These are phyloP conservation scores for Xylariaceae sp. DNA, from an alignment of 2,329 filamentous ascomycete genomes.

Conservation along the genomic window DNA sequence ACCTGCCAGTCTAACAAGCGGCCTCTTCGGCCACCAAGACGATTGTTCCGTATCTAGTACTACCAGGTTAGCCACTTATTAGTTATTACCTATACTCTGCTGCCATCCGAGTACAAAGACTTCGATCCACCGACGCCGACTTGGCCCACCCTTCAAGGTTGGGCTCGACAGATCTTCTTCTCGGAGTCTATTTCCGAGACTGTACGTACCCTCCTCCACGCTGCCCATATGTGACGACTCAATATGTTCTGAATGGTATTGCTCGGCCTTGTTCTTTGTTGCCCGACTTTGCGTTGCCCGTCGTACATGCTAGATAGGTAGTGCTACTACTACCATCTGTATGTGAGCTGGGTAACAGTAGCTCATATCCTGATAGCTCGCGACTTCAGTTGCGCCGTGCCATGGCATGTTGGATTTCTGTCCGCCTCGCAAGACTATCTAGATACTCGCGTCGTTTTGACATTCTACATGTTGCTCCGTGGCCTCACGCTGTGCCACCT, in stretches of 20 bases:
- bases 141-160: constrained; percentile 12
- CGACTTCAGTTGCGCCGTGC: background rate
- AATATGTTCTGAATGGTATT: background rate
- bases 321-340: background rate
- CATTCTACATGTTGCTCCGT: constrained; percentile 6
- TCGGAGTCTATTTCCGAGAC: background rate
- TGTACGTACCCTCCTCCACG: background rate
- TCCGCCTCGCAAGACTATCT: constrained; percentile 6
- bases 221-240: background rate
- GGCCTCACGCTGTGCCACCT: constrained; percentile 8
- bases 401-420: background rate
- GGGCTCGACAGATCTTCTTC: constrained; percentile 6
- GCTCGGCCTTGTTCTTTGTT: constrained; percentile 1
- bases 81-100: background rate
- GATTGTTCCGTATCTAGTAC: background rate
- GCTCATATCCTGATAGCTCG: background rate
- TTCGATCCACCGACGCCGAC: constrained; percentile 18
- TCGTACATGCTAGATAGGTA: constrained; percentile 1
- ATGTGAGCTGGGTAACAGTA: constrained; percentile 5
- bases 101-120: background rate
- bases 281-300: background rate
- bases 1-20: background rate
- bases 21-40: background rate
- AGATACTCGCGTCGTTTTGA: constrained; percentile 2
- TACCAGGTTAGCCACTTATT: background rate